phyloP scores from a whole-genome alignment of 1,139 yeast species.

The Geotrichum histeridarum region DNA sequence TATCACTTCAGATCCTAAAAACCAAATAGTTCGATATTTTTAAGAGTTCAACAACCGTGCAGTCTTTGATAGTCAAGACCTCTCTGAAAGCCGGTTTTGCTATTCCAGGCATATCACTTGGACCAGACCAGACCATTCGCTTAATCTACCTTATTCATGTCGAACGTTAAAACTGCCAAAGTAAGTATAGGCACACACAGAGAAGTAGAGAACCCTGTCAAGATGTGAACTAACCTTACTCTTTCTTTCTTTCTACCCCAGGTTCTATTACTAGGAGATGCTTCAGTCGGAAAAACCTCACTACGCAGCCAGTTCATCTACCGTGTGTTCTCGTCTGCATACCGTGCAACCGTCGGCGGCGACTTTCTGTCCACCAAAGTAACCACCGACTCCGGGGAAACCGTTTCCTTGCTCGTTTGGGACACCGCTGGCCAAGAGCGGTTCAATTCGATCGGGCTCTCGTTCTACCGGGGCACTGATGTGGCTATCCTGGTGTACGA shows the following conservation, averaged over 20 bases:
- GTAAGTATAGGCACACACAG: neutral
- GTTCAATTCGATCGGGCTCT: constrained; percentile 53
- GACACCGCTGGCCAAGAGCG: constrained; percentile 67
- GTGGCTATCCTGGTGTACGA: constrained; percentile 55
- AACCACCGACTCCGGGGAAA: constrained; percentile 53
- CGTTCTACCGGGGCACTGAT: constrained; percentile 59
- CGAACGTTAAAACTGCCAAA: neutral
- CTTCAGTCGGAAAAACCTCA: constrained; percentile 59
- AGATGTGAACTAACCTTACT: neutral
- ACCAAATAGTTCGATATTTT: too few relatives aligned
- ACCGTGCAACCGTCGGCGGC: constrained; percentile 58
- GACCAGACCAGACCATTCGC: constrained; percentile 22
- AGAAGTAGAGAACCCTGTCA: too few relatives aligned
- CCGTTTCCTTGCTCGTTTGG: constrained; percentile 53
- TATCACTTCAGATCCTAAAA: too few relatives aligned
- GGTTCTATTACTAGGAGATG: constrained; percentile 54
- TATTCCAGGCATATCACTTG: too few relatives aligned
- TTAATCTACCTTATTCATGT: neutral
- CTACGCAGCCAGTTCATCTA: constrained; percentile 54
- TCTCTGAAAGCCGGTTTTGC: too few relatives aligned
- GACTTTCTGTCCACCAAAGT: constrained; percentile 51
- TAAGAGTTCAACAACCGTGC: too few relatives aligned
- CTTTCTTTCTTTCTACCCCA: too few relatives aligned
- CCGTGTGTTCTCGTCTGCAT: constrained; percentile 52
- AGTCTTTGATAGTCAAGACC: too few relatives aligned